Percentiles rank a stretch among this genome's conserved stretches.
phyloP scores from a whole-genome alignment of 164 flowering plant species.

The Taxillus chinensis region DNA sequence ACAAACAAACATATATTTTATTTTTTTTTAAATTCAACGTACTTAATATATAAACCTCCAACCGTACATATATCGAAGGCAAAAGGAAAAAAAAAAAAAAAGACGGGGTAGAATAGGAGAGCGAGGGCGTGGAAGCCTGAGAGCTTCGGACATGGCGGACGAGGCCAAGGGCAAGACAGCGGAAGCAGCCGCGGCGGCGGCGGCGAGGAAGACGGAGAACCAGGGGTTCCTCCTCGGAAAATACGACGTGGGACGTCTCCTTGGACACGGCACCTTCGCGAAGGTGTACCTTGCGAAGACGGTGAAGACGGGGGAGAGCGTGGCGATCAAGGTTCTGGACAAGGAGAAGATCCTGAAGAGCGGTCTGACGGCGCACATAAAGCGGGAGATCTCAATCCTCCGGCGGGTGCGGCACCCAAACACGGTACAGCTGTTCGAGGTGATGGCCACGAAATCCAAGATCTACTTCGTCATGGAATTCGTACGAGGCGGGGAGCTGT shows the following conservation, averaged over 20 bases:
- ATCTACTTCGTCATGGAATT: slow-evolving; percentile 38
- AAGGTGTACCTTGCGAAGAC: slow-evolving; percentile 29
- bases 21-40: too few species aligned
- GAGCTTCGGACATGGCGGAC: too few species aligned
- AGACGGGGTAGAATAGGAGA: too few species aligned
- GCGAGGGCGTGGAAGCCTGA: too few species aligned
- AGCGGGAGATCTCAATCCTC: slow-evolving; percentile 33
- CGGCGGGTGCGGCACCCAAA: slow-evolving; percentile 29
- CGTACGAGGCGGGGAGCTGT: slow-evolving; percentile 28
- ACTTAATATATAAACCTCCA: too few species aligned
- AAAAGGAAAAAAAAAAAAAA: too few species aligned
- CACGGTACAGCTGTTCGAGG: slow-evolving; percentile 30
- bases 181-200: too few species aligned
- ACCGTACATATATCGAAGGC: too few species aligned
- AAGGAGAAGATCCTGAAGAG: slow-evolving; percentile 23
- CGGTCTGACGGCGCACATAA: slow-evolving; percentile 28
- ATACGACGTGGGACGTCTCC: slow-evolving; percentile 29
- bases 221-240: slow-evolving; percentile 18
- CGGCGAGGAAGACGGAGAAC: slow-evolving; percentile 17
- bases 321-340: slow-evolving; percentile 29
- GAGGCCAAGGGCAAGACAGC: too few species aligned
- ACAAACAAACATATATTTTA: too few species aligned
- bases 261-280: slow-evolving; percentile 31
- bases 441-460: slow-evolving; percentile 33
- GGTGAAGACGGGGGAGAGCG: slow-evolving; percentile 19